These are phyloP conservation scores for Aspergillus brunneoviolaceus DNA, from an alignment of 2,329 filamentous ascomycete species.

Conservation along the genomic window DNA sequence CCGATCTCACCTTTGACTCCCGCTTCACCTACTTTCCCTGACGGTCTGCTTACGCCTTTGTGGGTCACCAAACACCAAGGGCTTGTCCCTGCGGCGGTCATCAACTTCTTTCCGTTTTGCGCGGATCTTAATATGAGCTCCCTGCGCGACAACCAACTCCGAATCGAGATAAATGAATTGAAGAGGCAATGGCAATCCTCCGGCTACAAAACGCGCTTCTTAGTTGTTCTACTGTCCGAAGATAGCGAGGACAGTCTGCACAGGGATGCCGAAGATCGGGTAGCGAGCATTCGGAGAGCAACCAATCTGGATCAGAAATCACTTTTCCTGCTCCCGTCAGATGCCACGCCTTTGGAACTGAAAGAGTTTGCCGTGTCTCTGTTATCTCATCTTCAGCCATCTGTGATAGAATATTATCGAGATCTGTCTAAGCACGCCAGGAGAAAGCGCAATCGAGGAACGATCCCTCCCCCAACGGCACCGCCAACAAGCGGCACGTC, in stretches of 20 bases:
- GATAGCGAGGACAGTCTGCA: slow-evolving; percentile 63
- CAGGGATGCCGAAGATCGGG: slow-evolving; percentile 68
- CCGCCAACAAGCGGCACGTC: slow-evolving; percentile 82
- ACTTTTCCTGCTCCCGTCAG: slow-evolving; percentile 79
- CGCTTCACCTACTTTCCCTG: slow-evolving; percentile 78
- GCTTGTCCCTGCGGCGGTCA: slow-evolving; percentile 73
- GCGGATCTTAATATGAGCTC: slow-evolving; percentile 72
- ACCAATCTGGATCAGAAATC: slow-evolving; percentile 80
- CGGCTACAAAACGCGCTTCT: slow-evolving; percentile 71
- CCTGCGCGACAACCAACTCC: slow-evolving; percentile 81
- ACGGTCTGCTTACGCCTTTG: slow-evolving; percentile 75
- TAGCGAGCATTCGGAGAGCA: slow-evolving; percentile 74
- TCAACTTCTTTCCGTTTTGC: slow-evolving; percentile 77
- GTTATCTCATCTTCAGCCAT: slow-evolving; percentile 68
- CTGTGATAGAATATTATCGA: slow-evolving; percentile 84
- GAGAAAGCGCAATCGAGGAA: slow-evolving; percentile 79
- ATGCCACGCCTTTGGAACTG: slow-evolving; percentile 69
- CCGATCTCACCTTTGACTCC: slow-evolving; percentile 88
- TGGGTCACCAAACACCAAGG: slow-evolving; percentile 92
- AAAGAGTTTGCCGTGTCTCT: slow-evolving; percentile 72
- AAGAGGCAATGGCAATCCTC: slow-evolving; percentile 62
- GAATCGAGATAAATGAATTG: slow-evolving; percentile 78
- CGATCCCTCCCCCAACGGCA: slow-evolving; percentile 75
- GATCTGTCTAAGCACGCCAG: slow-evolving; percentile 90
- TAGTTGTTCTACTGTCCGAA: slow-evolving; percentile 75